Conservation (phyloP, 129 eudicot genomes). For the Rutidosis leptorrhynchoides region DNA sequence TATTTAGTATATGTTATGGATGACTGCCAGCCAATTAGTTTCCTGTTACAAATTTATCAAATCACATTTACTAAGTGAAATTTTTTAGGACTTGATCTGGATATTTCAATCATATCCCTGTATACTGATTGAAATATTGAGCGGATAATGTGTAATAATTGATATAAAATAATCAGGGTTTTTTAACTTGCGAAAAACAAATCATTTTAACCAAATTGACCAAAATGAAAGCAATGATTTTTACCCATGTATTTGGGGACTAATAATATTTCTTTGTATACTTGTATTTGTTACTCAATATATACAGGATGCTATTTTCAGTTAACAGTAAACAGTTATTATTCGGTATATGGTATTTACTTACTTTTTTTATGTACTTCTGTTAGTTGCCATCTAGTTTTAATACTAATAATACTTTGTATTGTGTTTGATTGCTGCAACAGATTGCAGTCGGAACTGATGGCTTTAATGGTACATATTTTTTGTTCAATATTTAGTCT, state of each 20-base stretch:
- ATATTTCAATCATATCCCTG: not conserved
- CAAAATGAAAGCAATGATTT: too few relatives aligned
- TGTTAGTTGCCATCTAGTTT: not conserved
- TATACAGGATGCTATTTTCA: not conserved
- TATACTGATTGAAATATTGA: not conserved
- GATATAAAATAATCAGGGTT: not conserved
- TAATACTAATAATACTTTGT: slow-evolving; percentile 11
- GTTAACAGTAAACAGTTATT: too few relatives aligned
- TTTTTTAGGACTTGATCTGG: not conserved
- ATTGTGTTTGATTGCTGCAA: slow-evolving; percentile 5
- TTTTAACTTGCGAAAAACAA: too few relatives aligned
- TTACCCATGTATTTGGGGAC: too few relatives aligned
- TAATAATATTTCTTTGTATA: too few relatives aligned
- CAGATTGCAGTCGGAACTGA: slow-evolving; percentile 92
- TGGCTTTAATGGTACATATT: slow-evolving; percentile 83
- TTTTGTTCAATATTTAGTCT: not conserved
- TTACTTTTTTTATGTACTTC: not conserved
- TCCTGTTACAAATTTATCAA: not conserved
- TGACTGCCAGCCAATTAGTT: not conserved
- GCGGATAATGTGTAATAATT: not conserved
- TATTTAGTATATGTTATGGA: not conserved
- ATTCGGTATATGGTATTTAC: not conserved
- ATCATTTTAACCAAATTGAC: too few relatives aligned
- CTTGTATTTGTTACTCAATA: not conserved
- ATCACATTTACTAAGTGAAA: not conserved